phyloP scores from a whole-genome alignment of 176 grass and related monocot genomes.

The Eleusine indica region DNA sequence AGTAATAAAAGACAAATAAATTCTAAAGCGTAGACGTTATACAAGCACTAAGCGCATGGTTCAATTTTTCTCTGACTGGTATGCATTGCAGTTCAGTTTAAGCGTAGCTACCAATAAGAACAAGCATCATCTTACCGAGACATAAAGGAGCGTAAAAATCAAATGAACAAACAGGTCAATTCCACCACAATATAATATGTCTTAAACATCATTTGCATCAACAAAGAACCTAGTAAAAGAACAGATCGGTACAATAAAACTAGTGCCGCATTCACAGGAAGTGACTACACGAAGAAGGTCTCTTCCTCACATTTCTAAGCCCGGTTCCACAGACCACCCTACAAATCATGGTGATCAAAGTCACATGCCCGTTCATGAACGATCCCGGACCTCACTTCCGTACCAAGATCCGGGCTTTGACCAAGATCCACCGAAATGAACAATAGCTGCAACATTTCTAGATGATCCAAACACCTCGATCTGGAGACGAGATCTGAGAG shows the following conservation, averaged over 20 bases:
- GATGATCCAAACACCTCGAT: constrained; percentile 14
- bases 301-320: constrained; percentile 23
- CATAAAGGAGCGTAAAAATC: background rate
- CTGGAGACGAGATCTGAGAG: constrained; percentile 35
- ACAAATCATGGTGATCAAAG: constrained; percentile 22
- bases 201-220: background rate
- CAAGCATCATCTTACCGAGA: background rate
- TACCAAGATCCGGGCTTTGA: constrained; percentile 42
- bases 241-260: constrained; percentile 5
- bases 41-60: background rate
- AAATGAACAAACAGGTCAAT: constrained; percentile 10
- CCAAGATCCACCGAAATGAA: constrained; percentile 35
- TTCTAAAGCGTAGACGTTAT: background rate
- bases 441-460: background rate
- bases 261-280: background rate
- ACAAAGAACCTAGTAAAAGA: background rate
- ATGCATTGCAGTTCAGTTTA: background rate
- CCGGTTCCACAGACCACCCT: background rate
- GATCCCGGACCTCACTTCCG: background rate
- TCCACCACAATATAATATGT: background rate
- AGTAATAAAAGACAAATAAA: constrained; percentile 2
- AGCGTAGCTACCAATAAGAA: background rate
- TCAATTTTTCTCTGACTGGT: background rate
- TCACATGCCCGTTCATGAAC: background rate
- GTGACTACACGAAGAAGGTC: background rate